phyloP scores from a whole-genome alignment of 2,329 filamentous ascomycete genomes.

The Aspergillus arachidicola region DNA sequence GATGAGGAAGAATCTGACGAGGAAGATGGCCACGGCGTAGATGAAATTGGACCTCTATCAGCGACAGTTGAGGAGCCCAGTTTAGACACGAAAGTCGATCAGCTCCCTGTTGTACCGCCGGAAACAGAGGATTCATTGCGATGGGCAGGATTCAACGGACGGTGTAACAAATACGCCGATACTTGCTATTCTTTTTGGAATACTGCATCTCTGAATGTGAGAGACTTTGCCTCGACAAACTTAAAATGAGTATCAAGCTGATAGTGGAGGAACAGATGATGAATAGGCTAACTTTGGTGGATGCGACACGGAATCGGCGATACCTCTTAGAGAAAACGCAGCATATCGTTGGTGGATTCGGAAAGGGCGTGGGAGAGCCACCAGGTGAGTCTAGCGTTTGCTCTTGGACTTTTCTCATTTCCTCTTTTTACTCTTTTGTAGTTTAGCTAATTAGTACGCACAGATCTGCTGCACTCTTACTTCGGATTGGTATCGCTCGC shows the following conservation, averaged over 20 bases:
- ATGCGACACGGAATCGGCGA: constrained; percentile 63
- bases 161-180: constrained; percentile 87
- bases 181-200: constrained; percentile 98
- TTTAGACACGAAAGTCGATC: constrained; percentile 28
- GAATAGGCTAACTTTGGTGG: constrained; percentile 59
- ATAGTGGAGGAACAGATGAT: constrained; percentile 56
- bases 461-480: constrained; percentile 84
- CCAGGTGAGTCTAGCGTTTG: constrained; percentile 57
- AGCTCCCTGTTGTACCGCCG: constrained; percentile 30
- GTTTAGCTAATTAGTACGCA: constrained; percentile 10
- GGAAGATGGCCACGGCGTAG: constrained; percentile 38
- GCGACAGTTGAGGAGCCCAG: constrained; percentile 13
- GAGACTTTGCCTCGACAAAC: constrained; percentile 4
- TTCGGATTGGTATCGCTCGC: constrained; percentile 81
- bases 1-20: constrained; percentile 48
- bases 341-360: constrained; percentile 80
- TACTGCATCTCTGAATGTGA: constrained; percentile 61
- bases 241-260: constrained; percentile 10
- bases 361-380: constrained; percentile 68
- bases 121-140: constrained; percentile 38
- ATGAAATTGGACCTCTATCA: constrained; percentile 10
- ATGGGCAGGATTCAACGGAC: constrained; percentile 81
- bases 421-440: too few species aligned
- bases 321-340: constrained; percentile 87
- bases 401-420: not conserved